Conservation (phyloP, 2,329 filamentous ascomycete genomes). For the Arthrinium puccinioides region DNA sequence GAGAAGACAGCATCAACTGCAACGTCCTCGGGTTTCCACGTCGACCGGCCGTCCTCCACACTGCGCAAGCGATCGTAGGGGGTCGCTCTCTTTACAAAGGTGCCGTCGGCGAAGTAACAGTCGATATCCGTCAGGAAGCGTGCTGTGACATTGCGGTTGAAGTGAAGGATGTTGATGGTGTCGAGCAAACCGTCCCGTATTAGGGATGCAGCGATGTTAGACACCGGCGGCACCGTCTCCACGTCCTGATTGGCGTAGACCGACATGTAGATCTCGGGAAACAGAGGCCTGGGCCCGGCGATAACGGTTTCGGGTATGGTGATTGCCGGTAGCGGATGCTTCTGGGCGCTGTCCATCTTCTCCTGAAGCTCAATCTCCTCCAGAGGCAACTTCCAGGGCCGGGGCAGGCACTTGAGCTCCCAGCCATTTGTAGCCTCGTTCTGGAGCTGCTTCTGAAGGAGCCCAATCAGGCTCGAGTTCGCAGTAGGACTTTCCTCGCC, state of each 20-base stretch:
- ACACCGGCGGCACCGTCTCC: slow-evolving; percentile 75
- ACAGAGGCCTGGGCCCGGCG: slow-evolving; percentile 68
- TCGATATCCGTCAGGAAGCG: slow-evolving; percentile 90
- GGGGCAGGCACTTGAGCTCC: slow-evolving; percentile 63
- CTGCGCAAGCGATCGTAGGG: slow-evolving; percentile 83
- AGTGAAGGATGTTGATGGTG: slow-evolving; percentile 89
- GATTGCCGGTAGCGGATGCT: slow-evolving; percentile 73
- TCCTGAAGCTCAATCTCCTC: slow-evolving; percentile 53
- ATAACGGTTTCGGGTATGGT: slow-evolving; percentile 68
- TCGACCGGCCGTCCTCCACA: slow-evolving; percentile 56
- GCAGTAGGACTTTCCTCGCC: slow-evolving; percentile 57
- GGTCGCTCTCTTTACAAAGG: slow-evolving; percentile 89
- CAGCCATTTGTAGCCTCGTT: slow-evolving; percentile 67
- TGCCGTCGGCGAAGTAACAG: slow-evolving; percentile 83
- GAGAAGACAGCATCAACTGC: slow-evolving; percentile 97
- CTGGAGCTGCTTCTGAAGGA: slow-evolving; percentile 83
- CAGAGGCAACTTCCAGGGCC: slow-evolving; percentile 58
- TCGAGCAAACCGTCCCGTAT: slow-evolving; percentile 82
- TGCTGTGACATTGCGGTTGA: slow-evolving; percentile 81
- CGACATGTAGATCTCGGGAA: slow-evolving; percentile 90
- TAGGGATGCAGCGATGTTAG: slow-evolving; percentile 71
- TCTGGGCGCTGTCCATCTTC: slow-evolving; percentile 53
- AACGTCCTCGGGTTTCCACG: slow-evolving; percentile 97
- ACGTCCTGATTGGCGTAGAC: slow-evolving; percentile 84
- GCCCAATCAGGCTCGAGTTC: slow-evolving; percentile 62